These are phyloP conservation scores for Hypoxylon intermedium DNA, from an alignment of 495 filamentous ascomycete genomes.

Conservation along the genomic window DNA sequence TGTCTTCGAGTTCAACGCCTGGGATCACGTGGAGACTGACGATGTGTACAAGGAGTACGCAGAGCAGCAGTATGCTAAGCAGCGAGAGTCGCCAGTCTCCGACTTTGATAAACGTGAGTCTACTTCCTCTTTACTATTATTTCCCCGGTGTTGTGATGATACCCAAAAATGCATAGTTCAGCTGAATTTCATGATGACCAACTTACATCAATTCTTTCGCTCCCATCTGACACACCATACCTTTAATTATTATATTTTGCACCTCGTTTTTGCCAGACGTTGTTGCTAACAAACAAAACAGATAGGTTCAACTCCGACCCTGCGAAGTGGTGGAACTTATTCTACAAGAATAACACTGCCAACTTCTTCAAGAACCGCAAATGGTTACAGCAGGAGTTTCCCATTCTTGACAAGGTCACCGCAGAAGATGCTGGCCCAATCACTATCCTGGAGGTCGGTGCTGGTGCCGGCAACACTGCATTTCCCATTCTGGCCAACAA, in stretches of 20 bases:
- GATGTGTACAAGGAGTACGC: constrained; percentile 82
- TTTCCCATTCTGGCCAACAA: constrained; percentile 87
- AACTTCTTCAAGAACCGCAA: constrained; percentile 99
- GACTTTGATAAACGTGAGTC: constrained; percentile 80
- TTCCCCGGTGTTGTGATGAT: constrained; percentile 59
- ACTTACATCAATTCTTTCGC: constrained; percentile 64
- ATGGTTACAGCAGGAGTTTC: constrained; percentile 95
- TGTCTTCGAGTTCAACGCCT: constrained; percentile 95
- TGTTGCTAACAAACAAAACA: constrained; percentile 47
- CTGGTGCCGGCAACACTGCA: constrained; percentile 94
- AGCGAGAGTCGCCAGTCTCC: constrained; percentile 80
- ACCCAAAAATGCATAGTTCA: constrained; percentile 66
- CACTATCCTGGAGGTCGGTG: constrained; percentile 86
- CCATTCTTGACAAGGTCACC: constrained; percentile 75
- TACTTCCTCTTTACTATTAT: constrained; percentile 8
- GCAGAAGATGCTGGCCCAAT: constrained; percentile 64
- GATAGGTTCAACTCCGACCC: constrained; percentile 86
- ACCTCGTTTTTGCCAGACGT: too few relatives aligned
- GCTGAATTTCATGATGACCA: constrained; percentile 65
- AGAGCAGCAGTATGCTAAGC: constrained; percentile 77
- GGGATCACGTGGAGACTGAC: constrained; percentile 95
- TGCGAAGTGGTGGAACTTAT: constrained; percentile 94
- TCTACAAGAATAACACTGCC: constrained; percentile 91
- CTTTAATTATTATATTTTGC: constrained; percentile 5
- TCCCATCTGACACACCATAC: constrained; percentile 63